Evolutionary conservation across 164 flowering plant genomes (phyloP).

Genomic region (Tetrastigma voinierianum): DNA sequence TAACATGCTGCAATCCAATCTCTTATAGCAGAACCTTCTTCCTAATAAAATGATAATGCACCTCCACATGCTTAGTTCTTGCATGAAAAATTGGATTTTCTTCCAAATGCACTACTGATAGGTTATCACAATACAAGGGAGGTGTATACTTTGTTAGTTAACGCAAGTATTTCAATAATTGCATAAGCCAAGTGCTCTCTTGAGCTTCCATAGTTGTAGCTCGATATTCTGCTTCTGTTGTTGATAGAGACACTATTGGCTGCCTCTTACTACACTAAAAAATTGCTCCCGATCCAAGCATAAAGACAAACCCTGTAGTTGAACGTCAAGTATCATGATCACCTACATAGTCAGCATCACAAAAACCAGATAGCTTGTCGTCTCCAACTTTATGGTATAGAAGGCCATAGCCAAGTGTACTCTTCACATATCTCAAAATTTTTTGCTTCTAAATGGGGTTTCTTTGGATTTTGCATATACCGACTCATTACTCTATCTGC

Average conservation of each 20-base stretch:
- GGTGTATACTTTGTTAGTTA: not conserved
- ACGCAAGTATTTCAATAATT: not conserved
- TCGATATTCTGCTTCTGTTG: no score
- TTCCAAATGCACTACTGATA: conserved; percentile 1
- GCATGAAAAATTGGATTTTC: no score
- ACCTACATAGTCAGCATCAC: conserved; percentile 2
- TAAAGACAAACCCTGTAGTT: no score
- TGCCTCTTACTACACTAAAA: no score
- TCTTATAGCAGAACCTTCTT: no score
- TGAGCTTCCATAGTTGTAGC: not conserved
- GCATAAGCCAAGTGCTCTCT: conserved; percentile 2
- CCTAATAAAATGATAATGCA: no score
- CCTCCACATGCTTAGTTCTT: no score
- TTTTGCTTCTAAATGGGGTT: not conserved
- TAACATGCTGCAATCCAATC: no score
- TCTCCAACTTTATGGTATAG: not conserved
- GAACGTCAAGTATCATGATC: conserved; percentile 1
- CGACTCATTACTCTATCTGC: not conserved
- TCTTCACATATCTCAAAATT: not conserved
- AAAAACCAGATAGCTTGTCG: not conserved
- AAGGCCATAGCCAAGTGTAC: no score
- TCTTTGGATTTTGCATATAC: not conserved
- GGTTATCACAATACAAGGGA: no score
- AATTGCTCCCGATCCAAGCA: no score
- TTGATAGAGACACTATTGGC: no score